phyloP scores from a whole-genome alignment of 768 basidiomycete genomes.

The Pleurotus sapidus region DNA sequence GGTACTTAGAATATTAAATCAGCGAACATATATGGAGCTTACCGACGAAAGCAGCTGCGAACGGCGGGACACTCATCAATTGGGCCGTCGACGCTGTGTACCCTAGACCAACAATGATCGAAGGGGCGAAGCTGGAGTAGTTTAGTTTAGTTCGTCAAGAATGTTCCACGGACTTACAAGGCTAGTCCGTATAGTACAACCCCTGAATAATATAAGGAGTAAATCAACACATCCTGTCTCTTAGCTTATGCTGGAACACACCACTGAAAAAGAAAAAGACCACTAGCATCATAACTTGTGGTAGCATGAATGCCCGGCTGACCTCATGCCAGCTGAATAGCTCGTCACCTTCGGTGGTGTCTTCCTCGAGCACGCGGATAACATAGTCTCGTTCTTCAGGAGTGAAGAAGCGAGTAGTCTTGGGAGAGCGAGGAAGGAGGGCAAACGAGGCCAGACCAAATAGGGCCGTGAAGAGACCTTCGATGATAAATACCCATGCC shows the following conservation, averaged over 20 bases:
- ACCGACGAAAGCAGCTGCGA: constrained; percentile 41
- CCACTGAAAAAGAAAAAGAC: constrained; percentile 53
- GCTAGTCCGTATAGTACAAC: constrained; percentile 36
- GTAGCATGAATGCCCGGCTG: constrained; percentile 40
- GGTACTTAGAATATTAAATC: not conserved
- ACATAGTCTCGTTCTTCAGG: constrained; percentile 47
- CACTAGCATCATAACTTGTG: constrained; percentile 52
- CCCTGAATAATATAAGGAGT: not conserved
- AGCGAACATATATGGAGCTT: not conserved
- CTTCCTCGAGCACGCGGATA: constrained; percentile 32
- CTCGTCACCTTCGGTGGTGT: constrained; percentile 33
- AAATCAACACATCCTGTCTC: too few relatives aligned
- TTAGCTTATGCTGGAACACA: constrained; percentile 11
- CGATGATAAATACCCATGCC: constrained; percentile 19
- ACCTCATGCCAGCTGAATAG: constrained; percentile 59
- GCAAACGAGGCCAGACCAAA: constrained; percentile 52
- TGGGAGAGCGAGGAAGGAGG: constrained; percentile 43
- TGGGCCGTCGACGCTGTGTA: constrained; percentile 52
- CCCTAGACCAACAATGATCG: constrained; percentile 63
- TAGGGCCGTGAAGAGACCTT: constrained; percentile 61
- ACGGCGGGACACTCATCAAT: constrained; percentile 61
- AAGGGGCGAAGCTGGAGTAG: constrained; percentile 58
- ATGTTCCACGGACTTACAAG: constrained; percentile 32
- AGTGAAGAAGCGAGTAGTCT: constrained; percentile 46
- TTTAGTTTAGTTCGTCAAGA: not conserved